A percentile compares a stretch with the other conserved stretches of the same genome.
phyloP scores from a whole-genome alignment of 345 rosid genomes.

The Populus euphratica region DNA sequence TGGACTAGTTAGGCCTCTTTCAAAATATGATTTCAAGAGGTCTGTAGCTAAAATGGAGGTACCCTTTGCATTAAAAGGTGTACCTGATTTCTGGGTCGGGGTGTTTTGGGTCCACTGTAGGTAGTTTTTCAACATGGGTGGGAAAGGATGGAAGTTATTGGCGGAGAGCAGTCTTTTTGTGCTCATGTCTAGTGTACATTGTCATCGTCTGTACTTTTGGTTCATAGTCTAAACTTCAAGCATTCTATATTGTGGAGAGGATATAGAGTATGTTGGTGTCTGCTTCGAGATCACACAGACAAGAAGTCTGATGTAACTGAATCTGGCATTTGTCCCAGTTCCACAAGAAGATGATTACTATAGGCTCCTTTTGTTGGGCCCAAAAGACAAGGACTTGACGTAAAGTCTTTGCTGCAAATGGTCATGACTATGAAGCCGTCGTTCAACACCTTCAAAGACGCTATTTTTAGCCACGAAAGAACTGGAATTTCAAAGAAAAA shows the following conservation, averaged over 20 bases:
- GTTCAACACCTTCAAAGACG: too few relatives aligned
- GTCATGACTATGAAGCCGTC: not conserved
- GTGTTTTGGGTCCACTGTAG: slow-evolving; percentile 34
- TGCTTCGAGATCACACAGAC: not conserved
- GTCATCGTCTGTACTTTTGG: not conserved
- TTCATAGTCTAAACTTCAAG: not conserved
- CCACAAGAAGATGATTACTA: not conserved
- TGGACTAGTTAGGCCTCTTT: slow-evolving; percentile 35
- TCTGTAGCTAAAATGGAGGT: slow-evolving; percentile 65
- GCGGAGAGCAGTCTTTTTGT: slow-evolving; percentile 28
- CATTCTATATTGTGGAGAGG: not conserved
- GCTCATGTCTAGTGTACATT: slow-evolving; percentile 25
- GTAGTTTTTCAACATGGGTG: slow-evolving; percentile 38
- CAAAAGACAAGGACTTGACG: not conserved
- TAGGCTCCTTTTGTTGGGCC: not conserved
- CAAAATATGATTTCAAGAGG: slow-evolving; percentile 48
- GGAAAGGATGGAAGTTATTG: slow-evolving; percentile 31
- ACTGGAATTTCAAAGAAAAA: too few relatives aligned
- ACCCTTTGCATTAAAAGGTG: slow-evolving; percentile 33
- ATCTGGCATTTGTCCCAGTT: not conserved
- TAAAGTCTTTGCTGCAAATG: not conserved
- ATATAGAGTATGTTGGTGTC: not conserved
- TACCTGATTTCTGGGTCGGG: slow-evolving; percentile 15
- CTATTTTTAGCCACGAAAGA: too few relatives aligned
- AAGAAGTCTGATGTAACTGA: not conserved